Conservation (phyloP, 352 stramenopile species). For the Globisporangium echinulatum region DNA sequence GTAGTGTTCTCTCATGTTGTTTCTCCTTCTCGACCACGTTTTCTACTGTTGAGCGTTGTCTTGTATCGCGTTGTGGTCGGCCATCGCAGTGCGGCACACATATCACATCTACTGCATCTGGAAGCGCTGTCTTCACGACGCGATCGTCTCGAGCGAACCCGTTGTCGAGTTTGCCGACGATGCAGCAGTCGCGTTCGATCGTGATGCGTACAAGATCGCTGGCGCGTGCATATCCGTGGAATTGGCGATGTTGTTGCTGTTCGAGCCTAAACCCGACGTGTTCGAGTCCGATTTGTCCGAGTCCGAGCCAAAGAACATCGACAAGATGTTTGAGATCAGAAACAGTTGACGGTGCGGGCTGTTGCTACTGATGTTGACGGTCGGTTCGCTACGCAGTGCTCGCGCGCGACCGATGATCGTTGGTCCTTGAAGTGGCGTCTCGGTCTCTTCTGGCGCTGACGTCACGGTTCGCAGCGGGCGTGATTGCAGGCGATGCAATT, state of each 20-base stretch:
- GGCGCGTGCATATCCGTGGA: constrained; percentile 19
- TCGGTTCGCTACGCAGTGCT: not conserved
- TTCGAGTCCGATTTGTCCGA: not conserved
- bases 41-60: too few species aligned
- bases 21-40: too few species aligned
- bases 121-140: not conserved
- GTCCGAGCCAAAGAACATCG: not conserved
- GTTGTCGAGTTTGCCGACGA: not conserved
- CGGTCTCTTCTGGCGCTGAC: not conserved
- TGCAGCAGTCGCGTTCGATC: constrained; percentile 8
- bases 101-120: not conserved
- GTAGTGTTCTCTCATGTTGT: too few species aligned
- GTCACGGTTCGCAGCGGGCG: not conserved
- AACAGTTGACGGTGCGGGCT: not conserved
- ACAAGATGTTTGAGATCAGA: constrained; percentile 9
- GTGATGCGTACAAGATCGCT: constrained; percentile 26
- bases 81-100: too few species aligned
- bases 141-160: not conserved
- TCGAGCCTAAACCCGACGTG: not conserved
- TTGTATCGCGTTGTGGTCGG: too few species aligned
- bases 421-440: not conserved
- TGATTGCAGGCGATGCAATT: not conserved
- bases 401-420: not conserved
- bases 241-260: constrained; percentile 2
- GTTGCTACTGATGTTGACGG: not conserved